phyloP scores from a whole-genome alignment of 805 yeast genomes.

The Cyberlindnera samutprakarnensis region DNA sequence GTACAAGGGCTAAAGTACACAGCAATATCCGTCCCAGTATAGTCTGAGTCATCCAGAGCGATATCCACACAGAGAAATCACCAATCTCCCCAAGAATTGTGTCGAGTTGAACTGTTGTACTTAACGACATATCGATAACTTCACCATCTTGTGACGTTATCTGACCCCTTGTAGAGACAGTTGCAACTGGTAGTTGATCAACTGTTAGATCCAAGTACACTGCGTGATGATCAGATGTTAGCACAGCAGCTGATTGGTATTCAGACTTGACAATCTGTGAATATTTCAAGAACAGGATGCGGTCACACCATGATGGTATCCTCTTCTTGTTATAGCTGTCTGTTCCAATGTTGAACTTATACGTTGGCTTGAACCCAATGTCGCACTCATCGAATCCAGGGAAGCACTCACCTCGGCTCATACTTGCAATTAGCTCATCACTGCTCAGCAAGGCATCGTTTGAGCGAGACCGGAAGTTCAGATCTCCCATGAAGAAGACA shows the following conservation, averaged over 20 bases:
- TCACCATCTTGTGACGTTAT: too few species aligned
- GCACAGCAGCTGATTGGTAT: slow-evolving; percentile 42
- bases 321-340: slow-evolving; percentile 48
- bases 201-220: too few species aligned
- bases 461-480: slow-evolving; percentile 53
- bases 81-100: too few species aligned
- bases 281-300: slow-evolving; percentile 56
- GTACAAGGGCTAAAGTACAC: too few species aligned
- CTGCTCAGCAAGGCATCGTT: slow-evolving; percentile 18
- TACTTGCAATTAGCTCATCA: slow-evolving; percentile 29
- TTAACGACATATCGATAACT: too few species aligned
- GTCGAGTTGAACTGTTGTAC: too few species aligned
- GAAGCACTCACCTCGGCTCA: slow-evolving; percentile 37
- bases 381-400: slow-evolving; percentile 59
- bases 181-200: too few species aligned
- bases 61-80: too few species aligned
- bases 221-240: slow-evolving; percentile 75
- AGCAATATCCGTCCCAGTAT: too few species aligned
- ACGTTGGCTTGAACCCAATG: slow-evolving; percentile 73
- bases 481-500: slow-evolving; percentile 74
- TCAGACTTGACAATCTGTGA: slow-evolving; percentile 23
- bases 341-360: slow-evolving; percentile 52
- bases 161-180: too few species aligned
- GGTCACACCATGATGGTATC: slow-evolving; percentile 86
- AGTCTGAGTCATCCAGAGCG: too few species aligned